Base-by-base conservation (phyloP, 805 yeast genomes). In the Cyberlindnera maclurae region DNA sequence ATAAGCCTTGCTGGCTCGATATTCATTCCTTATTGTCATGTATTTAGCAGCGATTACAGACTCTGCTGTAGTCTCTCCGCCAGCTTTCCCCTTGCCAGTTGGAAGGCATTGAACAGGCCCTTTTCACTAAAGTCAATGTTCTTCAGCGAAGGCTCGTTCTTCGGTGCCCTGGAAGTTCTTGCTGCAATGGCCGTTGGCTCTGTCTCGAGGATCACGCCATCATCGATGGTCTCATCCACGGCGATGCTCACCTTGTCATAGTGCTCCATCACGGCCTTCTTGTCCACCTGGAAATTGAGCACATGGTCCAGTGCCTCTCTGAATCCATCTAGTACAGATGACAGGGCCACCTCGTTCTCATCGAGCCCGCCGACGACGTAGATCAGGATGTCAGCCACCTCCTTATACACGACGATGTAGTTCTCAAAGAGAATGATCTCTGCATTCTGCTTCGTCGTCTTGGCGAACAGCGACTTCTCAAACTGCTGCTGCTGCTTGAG, bases 151-250 rank as follows among this genome's bases (percentile, higher is more conserved):
- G 72, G 70, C 51, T 87, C 96, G 47, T 71, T 77, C 26, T 77
- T 62, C 33, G 96, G 95, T 26, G 93, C 79, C 43, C 77, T 75
- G n/a, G 97, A 84, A 18, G 89, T 96, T 63, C 98, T 76, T 12
- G 94, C 76, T 3, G 90, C 89, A 50, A 93, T 84, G 31, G 85
- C 78, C 27, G 82, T 76, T 5, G 95, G 79, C 54, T 93, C 97
- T 20, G 88, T 82, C 60, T 93, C 97, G 50, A 93, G 71, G 40
- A 93, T 78, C 46, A 93, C 77, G 30, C 97, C 98, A 57, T 89
- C 95, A 58, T 93, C 98, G 36, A 93, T 70, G 9, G 94, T 73
- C 63, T 93, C 97, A 60, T 93, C 98, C 32, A 89, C 74, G 4
- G 94, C 85, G 59, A 93, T 71, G 32, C 86, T 70, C 29, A 88